Evolutionary conservation across 345 rosid species (phyloP).

Genomic region (Eucalyptus pauciflora): DNA sequence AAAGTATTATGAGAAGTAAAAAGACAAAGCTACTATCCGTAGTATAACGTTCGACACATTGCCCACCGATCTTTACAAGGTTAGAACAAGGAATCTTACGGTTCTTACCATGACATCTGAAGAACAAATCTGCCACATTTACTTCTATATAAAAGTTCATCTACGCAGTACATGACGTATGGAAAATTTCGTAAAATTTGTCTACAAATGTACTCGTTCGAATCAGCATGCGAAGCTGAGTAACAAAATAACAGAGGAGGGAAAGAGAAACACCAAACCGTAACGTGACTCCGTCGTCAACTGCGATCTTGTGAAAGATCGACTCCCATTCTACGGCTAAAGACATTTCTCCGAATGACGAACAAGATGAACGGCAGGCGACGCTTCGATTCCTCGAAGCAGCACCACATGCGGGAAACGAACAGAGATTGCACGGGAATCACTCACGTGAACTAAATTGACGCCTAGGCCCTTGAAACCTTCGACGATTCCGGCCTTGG

Average conservation of each 20-base stretch:
- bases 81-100: not conserved
- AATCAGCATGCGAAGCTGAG: not conserved
- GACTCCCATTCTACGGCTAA: not conserved
- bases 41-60: too few species aligned
- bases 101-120: not conserved
- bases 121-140: too few species aligned
- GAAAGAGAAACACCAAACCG: not conserved
- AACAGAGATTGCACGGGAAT: not conserved
- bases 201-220: not conserved
- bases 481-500: not conserved
- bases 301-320: not conserved
- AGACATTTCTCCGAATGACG: not conserved
- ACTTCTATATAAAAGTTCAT: not conserved
- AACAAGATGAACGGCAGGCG: not conserved
- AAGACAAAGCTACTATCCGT: not conserved
- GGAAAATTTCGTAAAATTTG: not conserved
- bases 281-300: not conserved
- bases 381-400: not conserved
- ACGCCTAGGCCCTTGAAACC: not conserved
- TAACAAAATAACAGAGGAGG: too few species aligned
- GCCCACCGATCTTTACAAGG: too few species aligned
- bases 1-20: not conserved
- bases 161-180: not conserved
- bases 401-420: not conserved
- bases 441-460: not conserved